Evolutionary conservation across 2,329 filamentous ascomycete genomes (phyloP), one percentile per base, ranked within the genome.

Genomic region (Lachnellula occidentalis): DNA sequence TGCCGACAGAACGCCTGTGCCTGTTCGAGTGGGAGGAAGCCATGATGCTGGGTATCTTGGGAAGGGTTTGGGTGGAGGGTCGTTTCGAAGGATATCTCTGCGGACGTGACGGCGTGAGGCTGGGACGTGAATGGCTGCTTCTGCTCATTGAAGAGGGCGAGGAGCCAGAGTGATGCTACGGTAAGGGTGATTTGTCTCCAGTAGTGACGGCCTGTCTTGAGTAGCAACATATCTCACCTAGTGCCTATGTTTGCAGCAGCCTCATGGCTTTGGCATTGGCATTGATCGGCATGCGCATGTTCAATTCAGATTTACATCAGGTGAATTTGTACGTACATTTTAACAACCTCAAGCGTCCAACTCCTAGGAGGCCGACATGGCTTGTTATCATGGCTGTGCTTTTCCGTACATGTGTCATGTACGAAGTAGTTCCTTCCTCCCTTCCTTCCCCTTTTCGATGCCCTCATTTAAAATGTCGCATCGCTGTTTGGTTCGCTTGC

Each of bases 11-110:
- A 45, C 6, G 48, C 34, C 6, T 48, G 24, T 8, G 57, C 55
- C 19, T 59, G 34, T 9, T 27, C 11, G 31, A 58, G 24, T 5
- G 51, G 49, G 2, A 62, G 55, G 39, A 54, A 51, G 7, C 27
- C 42, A 27, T 54, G 42, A 17, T 53, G 14, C 11, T 22, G 15
- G 14, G 42, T 34, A 22, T 3, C 15, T 15, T 15, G 14, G n/a
- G 17, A 24, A 2, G 12, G 15, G n/a, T 21, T 14, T 42, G 34
- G 17, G 11, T 39, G 45, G 34, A 31, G 3, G 9, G 34, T 11
- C 31, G 48, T 9, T 17, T 54, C 58, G 47, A 56, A 59, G 11
- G 52, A 49, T 45, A 59, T 54, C n/a, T 57, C 54, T 12, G 21
- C 15, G 27, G 22, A 19, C 0, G 54, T 60, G 15, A 64, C 58